These are phyloP conservation scores for Onygena corvina DNA, from an alignment of 2,329 filamentous ascomycete genomes.

Conservation along the genomic window DNA sequence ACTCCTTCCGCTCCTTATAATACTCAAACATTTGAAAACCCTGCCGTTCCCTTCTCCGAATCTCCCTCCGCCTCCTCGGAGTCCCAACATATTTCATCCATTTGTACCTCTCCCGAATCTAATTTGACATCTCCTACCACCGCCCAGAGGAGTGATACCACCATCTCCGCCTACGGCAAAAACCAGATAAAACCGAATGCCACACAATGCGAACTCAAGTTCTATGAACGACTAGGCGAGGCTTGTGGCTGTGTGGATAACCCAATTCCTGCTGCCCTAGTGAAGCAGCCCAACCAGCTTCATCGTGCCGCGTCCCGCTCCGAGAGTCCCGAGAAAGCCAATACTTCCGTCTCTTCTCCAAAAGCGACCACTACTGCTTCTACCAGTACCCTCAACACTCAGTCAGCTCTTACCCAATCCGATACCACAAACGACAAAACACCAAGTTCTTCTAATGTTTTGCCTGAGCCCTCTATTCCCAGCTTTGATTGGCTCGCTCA, in stretches of 20 bases:
- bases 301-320: not conserved
- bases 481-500: conserved; percentile 57
- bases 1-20: not conserved
- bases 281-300: conserved; percentile 11
- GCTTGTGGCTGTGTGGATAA: conserved; percentile 37
- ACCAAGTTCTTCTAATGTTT: not conserved
- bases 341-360: not conserved
- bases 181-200: not conserved
- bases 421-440: conserved; percentile 12
- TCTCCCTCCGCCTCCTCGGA: conserved; percentile 40
- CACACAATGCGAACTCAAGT: conserved; percentile 30
- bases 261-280: conserved; percentile 30
- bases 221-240: conserved; percentile 35
- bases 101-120: conserved; percentile 40
- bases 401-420: not conserved
- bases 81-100: conserved; percentile 38
- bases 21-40: not conserved
- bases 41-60: conserved; percentile 23
- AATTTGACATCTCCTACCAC: conserved; percentile 30
- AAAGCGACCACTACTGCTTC: conserved; percentile 3
- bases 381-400: conserved; percentile 1
- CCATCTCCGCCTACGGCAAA: not conserved
- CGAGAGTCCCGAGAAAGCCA: conserved; percentile 5
- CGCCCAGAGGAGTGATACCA: conserved; percentile 23
- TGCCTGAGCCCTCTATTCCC: conserved; percentile 11